Evolutionary conservation across 148 eudicot species (phyloP).

Genomic region (Camellia japonica): DNA sequence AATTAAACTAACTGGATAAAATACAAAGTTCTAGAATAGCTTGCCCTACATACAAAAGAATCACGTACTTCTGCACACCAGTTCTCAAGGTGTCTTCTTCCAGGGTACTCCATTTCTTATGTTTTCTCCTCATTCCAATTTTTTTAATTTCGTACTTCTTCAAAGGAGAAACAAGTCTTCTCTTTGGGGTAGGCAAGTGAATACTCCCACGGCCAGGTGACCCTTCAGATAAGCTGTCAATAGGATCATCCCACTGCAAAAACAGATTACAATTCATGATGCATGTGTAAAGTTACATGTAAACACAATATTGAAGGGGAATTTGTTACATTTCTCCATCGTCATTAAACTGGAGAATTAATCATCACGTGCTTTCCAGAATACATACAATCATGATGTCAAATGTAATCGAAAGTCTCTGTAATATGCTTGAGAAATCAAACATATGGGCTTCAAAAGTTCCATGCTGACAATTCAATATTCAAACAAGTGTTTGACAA

Average conservation of each 20-base stretch:
- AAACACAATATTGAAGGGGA: neutral
- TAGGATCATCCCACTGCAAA: conserved; percentile 59
- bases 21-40: neutral
- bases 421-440: no score
- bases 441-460: no score
- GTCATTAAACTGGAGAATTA: neutral
- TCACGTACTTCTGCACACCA: conserved; percentile 48
- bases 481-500: no score
- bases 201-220: conserved; percentile 18
- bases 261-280: neutral
- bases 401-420: no score
- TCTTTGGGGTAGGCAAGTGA: conserved; percentile 44
- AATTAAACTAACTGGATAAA: neutral
- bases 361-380: neutral
- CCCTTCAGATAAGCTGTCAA: conserved; percentile 35
- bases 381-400: neutral
- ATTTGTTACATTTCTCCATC: neutral
- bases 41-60: neutral
- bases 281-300: neutral
- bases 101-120: conserved; percentile 45
- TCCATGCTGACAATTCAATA: no score
- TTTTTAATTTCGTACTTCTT: conserved; percentile 19
- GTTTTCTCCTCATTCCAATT: conserved; percentile 34
- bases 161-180: conserved; percentile 39
- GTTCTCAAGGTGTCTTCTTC: conserved; percentile 73